Percentiles rank a stretch among this genome's conserved stretches.
phyloP scores from a whole-genome alignment of 768 basidiomycete species.

The Cyathus striatus region DNA sequence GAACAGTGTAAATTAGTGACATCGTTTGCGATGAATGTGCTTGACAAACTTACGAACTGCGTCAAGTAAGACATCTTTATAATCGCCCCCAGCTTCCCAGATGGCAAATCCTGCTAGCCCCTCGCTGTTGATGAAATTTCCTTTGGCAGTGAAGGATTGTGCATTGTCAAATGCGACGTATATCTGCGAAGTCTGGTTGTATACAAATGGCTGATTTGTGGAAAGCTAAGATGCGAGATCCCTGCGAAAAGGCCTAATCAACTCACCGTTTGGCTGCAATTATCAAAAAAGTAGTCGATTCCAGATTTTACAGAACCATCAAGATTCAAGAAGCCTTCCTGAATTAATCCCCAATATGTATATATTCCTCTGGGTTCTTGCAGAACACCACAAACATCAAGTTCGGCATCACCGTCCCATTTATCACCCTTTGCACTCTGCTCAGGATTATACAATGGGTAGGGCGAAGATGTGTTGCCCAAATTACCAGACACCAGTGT shows the following conservation, averaged over 20 bases:
- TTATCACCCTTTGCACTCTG: conserved; percentile 46
- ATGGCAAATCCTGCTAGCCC: conserved; percentile 64
- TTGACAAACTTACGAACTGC: conserved; percentile 47
- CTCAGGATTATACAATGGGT: conserved; percentile 44
- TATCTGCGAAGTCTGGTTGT: conserved; percentile 44
- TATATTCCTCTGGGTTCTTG: conserved; percentile 51
- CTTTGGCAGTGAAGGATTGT: conserved; percentile 57
- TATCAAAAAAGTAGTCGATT: conserved; percentile 51
- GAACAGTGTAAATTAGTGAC: background rate
- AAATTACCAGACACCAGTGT: conserved; percentile 27
- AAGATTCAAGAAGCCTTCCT: conserved; percentile 45
- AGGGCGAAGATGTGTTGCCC: conserved; percentile 33
- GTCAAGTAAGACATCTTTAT: conserved; percentile 54
- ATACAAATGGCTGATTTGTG: conserved; percentile 68
- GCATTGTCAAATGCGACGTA: conserved; percentile 67
- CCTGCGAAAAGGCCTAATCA: no score
- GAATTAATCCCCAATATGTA: conserved; percentile 60
- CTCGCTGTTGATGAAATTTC: conserved; percentile 45
- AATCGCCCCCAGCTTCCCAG: conserved; percentile 72
- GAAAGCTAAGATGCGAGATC: no score
- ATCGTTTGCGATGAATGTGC: background rate
- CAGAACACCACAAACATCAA: conserved; percentile 56
- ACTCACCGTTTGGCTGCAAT: conserved; percentile 69
- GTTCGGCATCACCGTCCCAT: conserved; percentile 43
- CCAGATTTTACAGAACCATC: conserved; percentile 35